Base-by-base conservation (phyloP, 2,329 filamentous ascomycete species). In the Penicillium sp. region DNA sequence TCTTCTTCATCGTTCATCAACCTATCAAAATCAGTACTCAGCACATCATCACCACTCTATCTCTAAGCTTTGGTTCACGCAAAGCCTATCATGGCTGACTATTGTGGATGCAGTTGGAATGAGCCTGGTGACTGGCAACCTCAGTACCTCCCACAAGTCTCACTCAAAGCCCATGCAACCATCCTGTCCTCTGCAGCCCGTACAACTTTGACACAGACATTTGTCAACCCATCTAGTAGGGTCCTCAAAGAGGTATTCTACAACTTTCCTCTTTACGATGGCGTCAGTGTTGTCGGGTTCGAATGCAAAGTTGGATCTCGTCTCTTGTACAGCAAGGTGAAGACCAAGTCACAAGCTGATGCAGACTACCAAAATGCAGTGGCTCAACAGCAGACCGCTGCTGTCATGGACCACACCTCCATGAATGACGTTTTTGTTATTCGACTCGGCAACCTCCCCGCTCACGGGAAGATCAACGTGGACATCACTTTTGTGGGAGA, bases 221-320 rank as follows among this genome's bases (percentile, higher is more conserved):
- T 85, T 57, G 64, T 73, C 57, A 87, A 87, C 54, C 75, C 80
- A 0, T 72, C 73, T 2, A 43, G 58, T 1, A 58, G 65, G 2
- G 63, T 61, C 3, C 76, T 83, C 52, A 61, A 72, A 8, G 72
- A 87, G 60, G 75, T 81, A 15, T 72, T 73, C 13, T 89, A 89
- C 62, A 76, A 76, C 0, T 88, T 89, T 54, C 85, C 85, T 0
- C 72, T 89, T 0, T 86, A 84, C 55, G 83, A 87, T 60, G 84
- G 85, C 9, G 81, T 86, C 15, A 83, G 80, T 6, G 80, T 89
- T 0, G 82, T 84, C 7, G 75, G 72, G 3, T 89, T 88, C 55
- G 77, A 73, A 4, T 88, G 83, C 66, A 77, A 72, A 13, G 74
- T 88, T 41, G 82, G 77, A 31, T 68, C 75, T 29, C 78, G 80